Conservation (phyloP, 1,139 yeast species). For the Nadsonia starkeyi-henricii region DNA sequence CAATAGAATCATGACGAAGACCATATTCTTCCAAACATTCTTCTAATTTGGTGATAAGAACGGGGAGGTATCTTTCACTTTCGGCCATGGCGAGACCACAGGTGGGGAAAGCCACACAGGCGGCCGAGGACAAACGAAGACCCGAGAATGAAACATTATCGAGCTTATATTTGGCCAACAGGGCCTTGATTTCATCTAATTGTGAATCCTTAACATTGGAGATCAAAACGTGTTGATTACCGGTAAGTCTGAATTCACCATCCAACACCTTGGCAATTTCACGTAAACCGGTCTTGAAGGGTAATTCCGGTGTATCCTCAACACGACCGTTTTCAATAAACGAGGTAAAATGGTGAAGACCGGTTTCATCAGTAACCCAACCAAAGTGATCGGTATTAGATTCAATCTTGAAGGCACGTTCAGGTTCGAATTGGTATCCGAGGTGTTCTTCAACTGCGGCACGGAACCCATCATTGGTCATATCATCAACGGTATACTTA, state of each 20-base stretch:
- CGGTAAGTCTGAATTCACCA: conserved; percentile 76
- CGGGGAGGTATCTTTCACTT: conserved; percentile 88
- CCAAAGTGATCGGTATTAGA: conserved; percentile 89
- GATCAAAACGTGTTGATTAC: conserved; percentile 83
- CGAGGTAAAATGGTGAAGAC: conserved; percentile 80
- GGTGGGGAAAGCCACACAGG: conserved; percentile 97
- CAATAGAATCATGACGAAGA: conserved; percentile 83
- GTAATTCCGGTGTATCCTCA: conserved; percentile 80
- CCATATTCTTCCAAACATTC: conserved; percentile 81
- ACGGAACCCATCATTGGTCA: conserved; percentile 75
- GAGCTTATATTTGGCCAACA: conserved; percentile 61
- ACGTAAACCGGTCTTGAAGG: conserved; percentile 77
- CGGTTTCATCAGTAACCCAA: conserved; percentile 83
- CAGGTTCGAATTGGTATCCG: conserved; percentile 61
- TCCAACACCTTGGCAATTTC: conserved; percentile 61
- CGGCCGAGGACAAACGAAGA: conserved; percentile 79
- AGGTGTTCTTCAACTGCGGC: conserved; percentile 68
- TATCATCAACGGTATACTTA: conserved; percentile 88
- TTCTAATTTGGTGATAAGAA: conserved; percentile 67
- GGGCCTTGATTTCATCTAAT: conserved; percentile 43
- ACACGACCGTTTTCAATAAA: conserved; percentile 96
- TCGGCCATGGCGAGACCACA: conserved; percentile 99
- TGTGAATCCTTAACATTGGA: conserved; percentile 62
- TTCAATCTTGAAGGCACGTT: conserved; percentile 60
- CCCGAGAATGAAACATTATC: conserved; percentile 79